These are phyloP conservation scores for Ganoderma lucidum DNA, from an alignment of 1,284 basidiomycete species.

Conservation along the genomic window DNA sequence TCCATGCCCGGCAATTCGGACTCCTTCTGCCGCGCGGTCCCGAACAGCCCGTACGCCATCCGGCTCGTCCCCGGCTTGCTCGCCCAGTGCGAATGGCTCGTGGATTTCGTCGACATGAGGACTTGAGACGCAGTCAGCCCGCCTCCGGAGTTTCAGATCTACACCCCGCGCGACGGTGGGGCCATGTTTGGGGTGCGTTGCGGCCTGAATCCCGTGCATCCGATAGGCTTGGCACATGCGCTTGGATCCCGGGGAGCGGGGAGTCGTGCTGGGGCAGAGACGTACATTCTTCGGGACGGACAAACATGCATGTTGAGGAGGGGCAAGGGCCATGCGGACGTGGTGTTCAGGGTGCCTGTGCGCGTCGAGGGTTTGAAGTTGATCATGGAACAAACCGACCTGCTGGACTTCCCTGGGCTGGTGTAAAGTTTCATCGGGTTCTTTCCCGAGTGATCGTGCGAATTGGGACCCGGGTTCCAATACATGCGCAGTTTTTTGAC, in stretches of 20 bases:
- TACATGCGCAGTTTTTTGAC: too few relatives aligned
- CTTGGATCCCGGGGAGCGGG: background rate
- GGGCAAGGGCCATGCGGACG: background rate
- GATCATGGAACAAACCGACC: background rate
- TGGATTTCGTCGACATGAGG: background rate
- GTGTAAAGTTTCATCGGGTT: too few relatives aligned
- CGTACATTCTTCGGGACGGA: conserved; percentile 1
- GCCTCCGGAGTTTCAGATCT: conserved; percentile 1
- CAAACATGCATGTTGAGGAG: background rate
- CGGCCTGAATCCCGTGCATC: background rate
- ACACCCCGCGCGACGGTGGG: background rate
- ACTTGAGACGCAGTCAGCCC: background rate
- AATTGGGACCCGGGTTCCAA: too few relatives aligned
- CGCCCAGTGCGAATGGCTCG: background rate
- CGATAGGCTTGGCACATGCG: background rate
- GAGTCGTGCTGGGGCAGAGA: background rate
- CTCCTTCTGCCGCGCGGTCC: background rate
- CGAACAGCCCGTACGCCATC: background rate
- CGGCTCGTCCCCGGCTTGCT: background rate
- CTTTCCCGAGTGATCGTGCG: too few relatives aligned
- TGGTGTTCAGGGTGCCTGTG: conserved; percentile 3
- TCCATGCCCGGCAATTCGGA: background rate
- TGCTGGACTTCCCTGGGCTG: background rate
- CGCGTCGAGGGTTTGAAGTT: background rate
- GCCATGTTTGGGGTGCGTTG: background rate